Conservation (phyloP, 495 filamentous ascomycete species). For the Penicillium taxi region DNA sequence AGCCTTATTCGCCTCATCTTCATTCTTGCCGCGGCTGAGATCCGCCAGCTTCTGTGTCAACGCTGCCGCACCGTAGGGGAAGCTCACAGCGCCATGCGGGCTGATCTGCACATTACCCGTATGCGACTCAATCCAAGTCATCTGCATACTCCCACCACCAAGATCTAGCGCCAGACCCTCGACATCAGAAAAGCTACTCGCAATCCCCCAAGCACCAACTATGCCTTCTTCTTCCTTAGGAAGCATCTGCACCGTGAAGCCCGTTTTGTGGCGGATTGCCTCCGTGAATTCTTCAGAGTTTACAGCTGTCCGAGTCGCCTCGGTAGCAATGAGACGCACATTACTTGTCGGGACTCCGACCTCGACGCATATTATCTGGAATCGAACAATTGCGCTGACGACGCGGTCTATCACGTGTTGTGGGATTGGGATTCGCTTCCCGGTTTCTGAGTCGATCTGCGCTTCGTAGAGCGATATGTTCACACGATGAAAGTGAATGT, state of each 20-base stretch:
- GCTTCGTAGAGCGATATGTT: slow-evolving; percentile 89
- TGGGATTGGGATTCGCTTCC: slow-evolving; percentile 50
- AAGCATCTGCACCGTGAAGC: slow-evolving; percentile 61
- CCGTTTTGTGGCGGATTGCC: slow-evolving; percentile 52
- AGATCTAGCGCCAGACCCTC: slow-evolving; percentile 78
- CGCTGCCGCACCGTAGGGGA: slow-evolving; percentile 85
- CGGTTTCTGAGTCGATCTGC: slow-evolving; percentile 44
- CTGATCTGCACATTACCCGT: slow-evolving; percentile 45
- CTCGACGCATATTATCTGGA: slow-evolving; percentile 63
- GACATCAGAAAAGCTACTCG: slow-evolving; percentile 61
- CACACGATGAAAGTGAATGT: slow-evolving; percentile 67
- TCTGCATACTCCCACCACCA: slow-evolving; percentile 84
- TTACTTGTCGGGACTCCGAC: slow-evolving; percentile 56
- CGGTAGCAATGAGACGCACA: slow-evolving; percentile 74
- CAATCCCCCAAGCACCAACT: slow-evolving; percentile 76
- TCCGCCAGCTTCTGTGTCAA: slow-evolving; percentile 53
- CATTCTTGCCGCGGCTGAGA: slow-evolving; percentile 30
- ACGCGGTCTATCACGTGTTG: slow-evolving; percentile 54
- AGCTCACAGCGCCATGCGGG: slow-evolving; percentile 39
- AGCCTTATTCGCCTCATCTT: slow-evolving; percentile 20
- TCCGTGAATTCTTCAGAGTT: slow-evolving; percentile 63
- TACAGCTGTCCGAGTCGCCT: slow-evolving; percentile 74
- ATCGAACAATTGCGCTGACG: slow-evolving; percentile 56
- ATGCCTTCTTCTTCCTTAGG: slow-evolving; percentile 73
- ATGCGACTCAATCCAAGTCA: slow-evolving; percentile 68